Evolutionary conservation across 352 stramenopile genomes (phyloP).

Genomic region (Aphanomyces stellatus): DNA sequence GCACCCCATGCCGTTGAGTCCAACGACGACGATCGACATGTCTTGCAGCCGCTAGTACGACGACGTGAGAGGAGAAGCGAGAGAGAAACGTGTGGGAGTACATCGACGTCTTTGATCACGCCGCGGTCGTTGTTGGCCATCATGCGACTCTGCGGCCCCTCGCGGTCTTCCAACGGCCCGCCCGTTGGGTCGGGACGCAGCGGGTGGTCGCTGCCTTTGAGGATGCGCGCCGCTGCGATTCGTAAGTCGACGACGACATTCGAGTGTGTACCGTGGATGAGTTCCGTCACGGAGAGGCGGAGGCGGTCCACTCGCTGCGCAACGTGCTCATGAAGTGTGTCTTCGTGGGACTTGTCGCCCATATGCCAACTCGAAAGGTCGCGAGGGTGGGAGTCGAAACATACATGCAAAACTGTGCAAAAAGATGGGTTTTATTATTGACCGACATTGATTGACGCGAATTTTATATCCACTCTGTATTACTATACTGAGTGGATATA

Average conservation of each 20-base stretch:
- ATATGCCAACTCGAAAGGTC: too few relatives aligned
- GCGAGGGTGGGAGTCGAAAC: too few relatives aligned
- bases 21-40: constrained; percentile 32
- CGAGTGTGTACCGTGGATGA: neutral
- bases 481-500: too few relatives aligned
- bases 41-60: constrained; percentile 31
- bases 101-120: constrained; percentile 34
- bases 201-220: neutral
- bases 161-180: constrained; percentile 3
- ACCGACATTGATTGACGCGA: too few relatives aligned
- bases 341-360: too few relatives aligned
- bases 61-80: neutral
- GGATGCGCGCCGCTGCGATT: neutral
- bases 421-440: too few relatives aligned
- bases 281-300: constrained; percentile 2
- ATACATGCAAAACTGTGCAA: too few relatives aligned
- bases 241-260: neutral
- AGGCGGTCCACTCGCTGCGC: constrained; percentile 13
- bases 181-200: neutral
- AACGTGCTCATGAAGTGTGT: too few relatives aligned
- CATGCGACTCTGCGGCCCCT: constrained; percentile 24
- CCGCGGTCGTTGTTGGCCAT: constrained; percentile 41
- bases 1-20: constrained; percentile 35
- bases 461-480: too few relatives aligned
- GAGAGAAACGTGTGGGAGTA: neutral